Conservation (phyloP, 805 yeast genomes). For the Candida ponderosae region DNA sequence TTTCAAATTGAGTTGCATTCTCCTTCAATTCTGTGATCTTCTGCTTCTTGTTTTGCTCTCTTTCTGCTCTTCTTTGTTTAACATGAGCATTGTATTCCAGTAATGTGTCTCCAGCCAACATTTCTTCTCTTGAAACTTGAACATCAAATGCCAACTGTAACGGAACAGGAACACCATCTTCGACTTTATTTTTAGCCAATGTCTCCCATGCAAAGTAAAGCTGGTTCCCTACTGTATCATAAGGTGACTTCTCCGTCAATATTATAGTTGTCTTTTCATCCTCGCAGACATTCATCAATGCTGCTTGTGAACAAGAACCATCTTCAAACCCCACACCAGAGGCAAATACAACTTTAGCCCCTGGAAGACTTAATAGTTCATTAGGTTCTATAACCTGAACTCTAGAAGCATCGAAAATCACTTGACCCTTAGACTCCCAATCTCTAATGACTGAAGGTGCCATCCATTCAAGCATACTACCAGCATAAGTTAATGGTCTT, state of each 20-base stretch:
- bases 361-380: slow-evolving; percentile 46
- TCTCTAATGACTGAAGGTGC: slow-evolving; percentile 74
- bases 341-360: slow-evolving; percentile 76
- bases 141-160: slow-evolving; percentile 36
- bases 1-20: slow-evolving; percentile 14
- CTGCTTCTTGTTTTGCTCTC: slow-evolving; percentile 21
- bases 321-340: slow-evolving; percentile 57
- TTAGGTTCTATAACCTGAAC: slow-evolving; percentile 50
- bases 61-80: slow-evolving; percentile 34
- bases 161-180: slow-evolving; percentile 58
- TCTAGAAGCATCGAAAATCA: slow-evolving; percentile 72
- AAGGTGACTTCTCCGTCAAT: slow-evolving; percentile 58
- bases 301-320: slow-evolving; percentile 55
- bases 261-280: slow-evolving; percentile 64
- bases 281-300: slow-evolving; percentile 46
- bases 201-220: slow-evolving; percentile 49
- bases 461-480: slow-evolving; percentile 95
- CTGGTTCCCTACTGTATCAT: slow-evolving; percentile 38
- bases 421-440: slow-evolving; percentile 68
- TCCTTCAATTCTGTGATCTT: slow-evolving; percentile 22
- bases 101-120: slow-evolving; percentile 42
- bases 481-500: slow-evolving; percentile 70
- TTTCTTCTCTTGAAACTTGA: slow-evolving; percentile 37
- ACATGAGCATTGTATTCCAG: slow-evolving; percentile 38
- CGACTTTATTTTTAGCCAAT: slow-evolving; percentile 31